Base-by-base conservation (phyloP, 257 asterid genomes). In the Solanum bulbocastanum region DNA sequence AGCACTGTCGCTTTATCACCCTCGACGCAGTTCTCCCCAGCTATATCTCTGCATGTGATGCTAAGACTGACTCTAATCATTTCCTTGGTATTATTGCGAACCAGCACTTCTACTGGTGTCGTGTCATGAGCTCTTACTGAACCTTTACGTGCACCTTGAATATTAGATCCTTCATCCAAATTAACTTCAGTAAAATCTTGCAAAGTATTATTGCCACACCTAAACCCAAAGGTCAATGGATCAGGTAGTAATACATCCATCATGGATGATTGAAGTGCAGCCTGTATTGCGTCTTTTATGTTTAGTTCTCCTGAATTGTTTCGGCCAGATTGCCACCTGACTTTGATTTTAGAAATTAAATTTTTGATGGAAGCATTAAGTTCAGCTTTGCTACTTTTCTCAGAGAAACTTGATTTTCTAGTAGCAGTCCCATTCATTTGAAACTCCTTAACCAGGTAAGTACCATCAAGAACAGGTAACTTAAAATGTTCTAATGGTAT, bases 321-420 rank as follows among this genome's bases (percentile, higher is more conserved):
- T 87, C 99, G 96, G 83, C 99, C 99, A 74, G 99, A 97, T 89
- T 94, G 99, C 99, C 99, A 97, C 90, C 95, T 94, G 88, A 97
- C 98, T 90, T 94, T 97, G 78, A 97, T 96, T 88, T 92, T 93
- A 85, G 99, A 97, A 87, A 97, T 95, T 91, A 97, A 90, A 83
- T 92, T 91, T 90, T 93, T 96, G 87, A 95, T 96, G 68, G 97
- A 95, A 30, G 98, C 96, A 91, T 93, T 94, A 18, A 96, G 94
- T 91, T 97, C 98, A 25, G 96, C 93, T 93, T 95, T 95, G 84
- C 92, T 91, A 89, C 87, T 95, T 91, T 93, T 96, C 83, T 97
- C 99, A 1, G 98, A 95, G 93, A 94, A 94, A 91, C 95, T 93
- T 65, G 96, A 91, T 92, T 88, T 91, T 88, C 91, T 90, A 66